Evolutionary conservation across 2,329 filamentous ascomycete species (phyloP).

Genomic region (Botrytis hyacinthi): DNA sequence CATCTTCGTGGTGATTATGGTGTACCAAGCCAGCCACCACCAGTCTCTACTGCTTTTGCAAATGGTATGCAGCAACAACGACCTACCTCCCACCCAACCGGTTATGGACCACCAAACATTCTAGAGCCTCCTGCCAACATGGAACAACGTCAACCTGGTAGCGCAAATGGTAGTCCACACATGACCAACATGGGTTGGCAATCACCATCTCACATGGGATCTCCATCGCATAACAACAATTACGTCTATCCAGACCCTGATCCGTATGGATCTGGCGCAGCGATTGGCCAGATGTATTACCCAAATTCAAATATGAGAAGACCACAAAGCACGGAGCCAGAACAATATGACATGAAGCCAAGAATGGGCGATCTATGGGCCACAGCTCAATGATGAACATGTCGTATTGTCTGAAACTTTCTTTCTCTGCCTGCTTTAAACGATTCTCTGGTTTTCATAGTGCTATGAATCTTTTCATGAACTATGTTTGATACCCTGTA

Average conservation of each 20-base stretch:
- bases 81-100: constrained; percentile 81
- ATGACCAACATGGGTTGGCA: constrained; percentile 75
- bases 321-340: constrained; percentile 72
- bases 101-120: constrained; percentile 68
- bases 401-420: not conserved
- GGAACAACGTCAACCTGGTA: constrained; percentile 64
- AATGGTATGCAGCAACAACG: constrained; percentile 48
- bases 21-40: constrained; percentile 55
- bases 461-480: constrained; percentile 23
- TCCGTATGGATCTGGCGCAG: constrained; percentile 59
- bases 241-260: constrained; percentile 86
- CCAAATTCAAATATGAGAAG: constrained; percentile 65
- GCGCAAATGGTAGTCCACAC: constrained; percentile 81
- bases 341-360: constrained; percentile 62
- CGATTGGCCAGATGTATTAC: constrained; percentile 68
- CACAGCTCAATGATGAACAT: constrained; percentile 44
- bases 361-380: constrained; percentile 55
- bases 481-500: constrained; percentile 37
- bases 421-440: not conserved
- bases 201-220: constrained; percentile 68
- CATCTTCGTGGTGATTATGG: constrained; percentile 70
- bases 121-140: constrained; percentile 78
- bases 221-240: constrained; percentile 59
- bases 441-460: constrained; percentile 8
- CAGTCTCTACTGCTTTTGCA: constrained; percentile 56